Evolutionary conservation across 495 filamentous ascomycete species (phyloP).

Genomic region (Aspergillus cristatus): DNA sequence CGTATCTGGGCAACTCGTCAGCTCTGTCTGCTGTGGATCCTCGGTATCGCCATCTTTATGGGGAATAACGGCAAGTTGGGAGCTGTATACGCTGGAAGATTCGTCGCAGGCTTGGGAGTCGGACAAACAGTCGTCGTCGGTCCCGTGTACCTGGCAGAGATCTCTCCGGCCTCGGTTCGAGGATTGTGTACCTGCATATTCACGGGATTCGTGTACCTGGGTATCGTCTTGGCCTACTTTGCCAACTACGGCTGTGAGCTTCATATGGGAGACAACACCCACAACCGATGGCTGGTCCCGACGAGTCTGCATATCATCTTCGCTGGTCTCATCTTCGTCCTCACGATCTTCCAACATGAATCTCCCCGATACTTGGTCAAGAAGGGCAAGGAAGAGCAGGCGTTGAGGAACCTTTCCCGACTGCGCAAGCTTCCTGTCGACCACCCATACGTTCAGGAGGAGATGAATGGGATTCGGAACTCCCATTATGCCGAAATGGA

Average conservation of each 20-base stretch:
- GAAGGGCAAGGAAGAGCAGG: constrained; percentile 44
- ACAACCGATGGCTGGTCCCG: constrained; percentile 56
- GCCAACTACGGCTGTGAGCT: constrained; percentile 47
- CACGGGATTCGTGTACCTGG: constrained; percentile 44
- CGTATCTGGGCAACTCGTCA: constrained; percentile 62
- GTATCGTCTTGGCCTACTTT: constrained; percentile 42
- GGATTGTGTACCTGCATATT: constrained; percentile 65
- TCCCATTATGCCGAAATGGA: constrained; percentile 63
- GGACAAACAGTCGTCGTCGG: constrained; percentile 60
- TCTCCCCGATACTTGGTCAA: constrained; percentile 56
- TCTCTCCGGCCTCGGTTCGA: constrained; percentile 51
- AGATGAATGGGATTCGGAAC: constrained; percentile 53
- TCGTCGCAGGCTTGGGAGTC: constrained; percentile 59
- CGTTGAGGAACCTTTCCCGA: constrained; percentile 29
- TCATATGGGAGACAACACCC: constrained; percentile 45
- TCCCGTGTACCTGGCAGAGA: constrained; percentile 43
- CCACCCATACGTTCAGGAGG: constrained; percentile 41
- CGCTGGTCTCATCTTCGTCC: constrained; percentile 53
- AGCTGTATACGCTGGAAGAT: constrained; percentile 57
- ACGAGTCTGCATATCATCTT: constrained; percentile 67
- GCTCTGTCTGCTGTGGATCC: constrained; percentile 55
- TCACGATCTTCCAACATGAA: constrained; percentile 57
- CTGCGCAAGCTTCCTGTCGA: constrained; percentile 33
- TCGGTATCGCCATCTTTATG: constrained; percentile 63
- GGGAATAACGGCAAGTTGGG: constrained; percentile 49